These are phyloP conservation scores for Basidiobolus meristosporus DNA, from an alignment of 371 early-diverging fungal species.

Conservation along the genomic window DNA sequence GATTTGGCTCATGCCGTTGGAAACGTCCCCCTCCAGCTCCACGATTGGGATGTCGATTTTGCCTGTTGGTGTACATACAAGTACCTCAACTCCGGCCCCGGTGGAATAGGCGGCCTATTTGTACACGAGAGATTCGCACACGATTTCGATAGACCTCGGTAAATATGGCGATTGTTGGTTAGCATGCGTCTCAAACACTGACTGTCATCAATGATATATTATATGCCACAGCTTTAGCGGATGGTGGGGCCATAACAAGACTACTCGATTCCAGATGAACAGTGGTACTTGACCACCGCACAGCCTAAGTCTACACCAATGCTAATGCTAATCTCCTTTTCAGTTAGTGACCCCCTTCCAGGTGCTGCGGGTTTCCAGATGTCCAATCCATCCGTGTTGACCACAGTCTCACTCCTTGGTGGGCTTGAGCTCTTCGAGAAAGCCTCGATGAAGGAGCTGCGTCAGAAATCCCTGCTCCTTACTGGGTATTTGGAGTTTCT, in stretches of 20 bases:
- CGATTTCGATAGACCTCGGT: constrained; percentile 23
- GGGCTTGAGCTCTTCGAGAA: constrained; percentile 60
- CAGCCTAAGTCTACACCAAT: background rate
- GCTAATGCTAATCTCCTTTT: background rate
- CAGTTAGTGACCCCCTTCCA: constrained; percentile 44
- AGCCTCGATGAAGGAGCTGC: constrained; percentile 43
- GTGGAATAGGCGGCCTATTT: constrained; percentile 80
- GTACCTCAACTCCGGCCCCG: constrained; percentile 89
- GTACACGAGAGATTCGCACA: constrained; percentile 57
- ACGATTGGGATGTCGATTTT: constrained; percentile 95
- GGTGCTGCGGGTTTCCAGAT: constrained; percentile 77
- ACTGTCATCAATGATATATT: background rate
- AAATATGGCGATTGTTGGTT: background rate
- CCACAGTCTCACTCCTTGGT: constrained; percentile 47
- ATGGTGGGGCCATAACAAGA: constrained; percentile 88
- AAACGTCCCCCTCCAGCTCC: constrained; percentile 70
- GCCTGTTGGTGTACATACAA: constrained; percentile 98
- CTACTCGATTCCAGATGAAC: constrained; percentile 62
- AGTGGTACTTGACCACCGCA: constrained; percentile 17
- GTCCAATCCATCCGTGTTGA: constrained; percentile 75
- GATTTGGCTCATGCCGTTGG: constrained; percentile 95
- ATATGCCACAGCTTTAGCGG: constrained; percentile 61
- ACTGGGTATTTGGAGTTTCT: constrained; percentile 70
- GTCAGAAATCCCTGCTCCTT: constrained; percentile 46
- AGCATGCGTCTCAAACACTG: background rate